phyloP scores from a whole-genome alignment of 2,329 filamentous ascomycete species.

The Cytospora chrysosperma region DNA sequence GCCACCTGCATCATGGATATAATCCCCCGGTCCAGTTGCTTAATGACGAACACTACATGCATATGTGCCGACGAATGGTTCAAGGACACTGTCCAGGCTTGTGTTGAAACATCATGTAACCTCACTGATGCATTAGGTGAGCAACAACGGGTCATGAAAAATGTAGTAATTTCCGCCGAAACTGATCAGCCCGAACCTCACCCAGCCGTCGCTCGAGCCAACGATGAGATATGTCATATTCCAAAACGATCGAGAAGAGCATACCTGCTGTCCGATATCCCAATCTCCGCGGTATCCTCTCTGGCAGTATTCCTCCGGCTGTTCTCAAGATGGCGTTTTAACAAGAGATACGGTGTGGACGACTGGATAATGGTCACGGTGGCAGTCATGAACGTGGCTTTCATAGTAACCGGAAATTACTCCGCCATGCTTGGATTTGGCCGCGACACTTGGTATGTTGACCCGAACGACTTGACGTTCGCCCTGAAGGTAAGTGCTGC shows the following conservation, averaged over 20 bases:
- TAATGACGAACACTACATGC: conserved; percentile 31
- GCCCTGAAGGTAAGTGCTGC: conserved; percentile 28
- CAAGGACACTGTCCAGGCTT: conserved; percentile 26
- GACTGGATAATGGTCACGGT: conserved; percentile 40
- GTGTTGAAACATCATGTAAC: conserved; percentile 30
- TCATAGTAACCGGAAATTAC: conserved; percentile 35
- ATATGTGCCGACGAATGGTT: conserved; percentile 31
- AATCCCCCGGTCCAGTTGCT: conserved; percentile 29
- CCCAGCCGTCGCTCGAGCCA: conserved; percentile 30
- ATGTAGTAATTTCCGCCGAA: background rate
- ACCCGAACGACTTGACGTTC: conserved; percentile 28
- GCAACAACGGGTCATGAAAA: background rate
- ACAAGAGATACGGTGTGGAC: conserved; percentile 35
- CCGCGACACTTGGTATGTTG: conserved; percentile 40
- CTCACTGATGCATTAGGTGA: conserved; percentile 31
- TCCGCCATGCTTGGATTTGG: conserved; percentile 34
- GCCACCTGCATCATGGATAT: conserved; percentile 27
- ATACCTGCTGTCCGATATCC: conserved; percentile 34
- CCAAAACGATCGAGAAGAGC: conserved; percentile 33
- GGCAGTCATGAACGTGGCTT: conserved; percentile 30
- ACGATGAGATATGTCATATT: conserved; percentile 35
- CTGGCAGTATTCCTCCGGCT: conserved; percentile 37
- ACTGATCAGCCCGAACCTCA: background rate
- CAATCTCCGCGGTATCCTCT: conserved; percentile 37
- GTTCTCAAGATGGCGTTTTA: conserved; percentile 36